Evolutionary conservation across 441 rosid species (phyloP).

Genomic region (Capsella rubella): DNA sequence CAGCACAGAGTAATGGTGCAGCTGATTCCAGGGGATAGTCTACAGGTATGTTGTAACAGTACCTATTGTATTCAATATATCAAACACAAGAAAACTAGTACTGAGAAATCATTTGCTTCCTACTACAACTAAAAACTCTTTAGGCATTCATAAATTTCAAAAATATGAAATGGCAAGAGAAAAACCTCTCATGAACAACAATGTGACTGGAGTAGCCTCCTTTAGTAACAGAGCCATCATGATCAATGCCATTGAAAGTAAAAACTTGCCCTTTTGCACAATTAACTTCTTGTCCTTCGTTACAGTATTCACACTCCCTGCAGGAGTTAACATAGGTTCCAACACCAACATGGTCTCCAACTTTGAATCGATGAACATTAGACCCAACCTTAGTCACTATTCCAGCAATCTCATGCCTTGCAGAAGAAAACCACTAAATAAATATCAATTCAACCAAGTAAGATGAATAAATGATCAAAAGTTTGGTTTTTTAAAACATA

Average conservation of each 20-base stretch:
- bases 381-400: conserved; percentile 78
- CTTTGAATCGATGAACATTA: conserved; percentile 65
- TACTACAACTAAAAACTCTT: neutral
- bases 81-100: neutral
- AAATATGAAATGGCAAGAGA: conserved; percentile 2
- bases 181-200: conserved; percentile 76
- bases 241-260: conserved; percentile 76
- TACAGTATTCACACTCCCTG: conserved; percentile 74
- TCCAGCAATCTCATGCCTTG: conserved; percentile 91
- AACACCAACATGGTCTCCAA: conserved; percentile 87
- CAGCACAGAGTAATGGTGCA: conserved; percentile 92
- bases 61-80: conserved; percentile 51
- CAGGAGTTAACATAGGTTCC: conserved; percentile 91
- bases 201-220: conserved; percentile 88
- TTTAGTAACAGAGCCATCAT: conserved; percentile 79
- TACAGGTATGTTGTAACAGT: conserved; percentile 76
- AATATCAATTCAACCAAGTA: neutral
- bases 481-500: conserved; percentile 41
- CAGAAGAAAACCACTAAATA: neutral
- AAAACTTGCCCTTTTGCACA: conserved; percentile 63
- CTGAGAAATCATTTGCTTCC: neutral
- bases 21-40: conserved; percentile 76
- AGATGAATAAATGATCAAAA: neutral
- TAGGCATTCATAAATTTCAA: neutral
- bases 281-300: conserved; percentile 56